Evolutionary conservation across 768 basidiomycete genomes (phyloP), one percentile per base, ranked within the genome.

Genomic region (Grammothele lineata): DNA sequence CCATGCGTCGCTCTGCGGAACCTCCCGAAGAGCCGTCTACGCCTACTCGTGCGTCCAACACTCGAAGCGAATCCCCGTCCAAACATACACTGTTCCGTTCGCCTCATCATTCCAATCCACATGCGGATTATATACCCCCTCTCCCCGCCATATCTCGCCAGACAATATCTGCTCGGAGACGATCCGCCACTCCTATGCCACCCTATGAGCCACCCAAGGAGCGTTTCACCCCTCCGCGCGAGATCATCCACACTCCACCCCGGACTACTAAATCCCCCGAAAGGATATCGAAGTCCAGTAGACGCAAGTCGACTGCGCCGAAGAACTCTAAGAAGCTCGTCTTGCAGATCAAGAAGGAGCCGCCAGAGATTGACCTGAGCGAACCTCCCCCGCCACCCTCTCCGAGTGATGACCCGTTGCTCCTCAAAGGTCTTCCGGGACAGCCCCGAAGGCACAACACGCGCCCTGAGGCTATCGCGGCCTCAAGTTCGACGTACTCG

Each of bases 341-440:
- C 19, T 24, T 67, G 46, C 51, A 55, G 32, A 59, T 66, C 48
- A 90, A 89, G 72, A 77, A 69, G 47, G 86, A 89, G 56, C 73
- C 77, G 4, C 85, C 85, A 0, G 76, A 77, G 15, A 69, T 87
- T 52, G 77, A 86, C 56, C 64, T 85, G 23, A 71, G 61, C 39
- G 70, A 59, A 12, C 81, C 81, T 4, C 72, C 80, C 56, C 80
- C 83, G 7, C 88, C 87, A 1, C 71, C 85, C 0, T 86, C 84
- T 43, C 87, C 87, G 3, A 78, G 78, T 1, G 87, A 90, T 30
- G 87, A 90, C 56, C 87, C 87, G 0, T 62, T 90, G 0, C 66
- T 90, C 2, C 70, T 90, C 23, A 53, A 53, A 17, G 51, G 51
- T 5, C 11, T 34, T 11, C 74, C 72, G 37, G 78, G 73, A 3